These are phyloP conservation scores for Picochlorum sp. DNA, from an alignment of 139 green algal genomes.

Conservation along the genomic window DNA sequence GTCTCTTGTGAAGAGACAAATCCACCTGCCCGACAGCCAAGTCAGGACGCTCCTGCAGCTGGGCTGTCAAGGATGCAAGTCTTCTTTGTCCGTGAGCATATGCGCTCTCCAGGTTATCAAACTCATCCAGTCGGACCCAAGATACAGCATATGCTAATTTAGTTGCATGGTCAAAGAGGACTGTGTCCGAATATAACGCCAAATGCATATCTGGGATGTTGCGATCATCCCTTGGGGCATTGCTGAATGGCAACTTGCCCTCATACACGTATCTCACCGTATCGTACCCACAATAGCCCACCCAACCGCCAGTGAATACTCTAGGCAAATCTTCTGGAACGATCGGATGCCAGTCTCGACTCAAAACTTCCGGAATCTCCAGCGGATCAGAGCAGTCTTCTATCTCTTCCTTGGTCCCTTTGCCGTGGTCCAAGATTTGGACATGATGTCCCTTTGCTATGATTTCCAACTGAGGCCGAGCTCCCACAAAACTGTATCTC, in stretches of 20 bases:
- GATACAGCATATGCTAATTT: conserved; percentile 70
- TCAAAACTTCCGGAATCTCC: conserved; percentile 34
- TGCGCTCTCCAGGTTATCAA: conserved; percentile 38
- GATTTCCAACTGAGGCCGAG: conserved; percentile 80
- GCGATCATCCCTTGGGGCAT: conserved; percentile 72
- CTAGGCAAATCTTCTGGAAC: conserved; percentile 53
- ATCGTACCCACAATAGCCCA: conserved; percentile 96
- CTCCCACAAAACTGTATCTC: conserved; percentile 84
- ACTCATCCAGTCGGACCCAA: conserved; percentile 38
- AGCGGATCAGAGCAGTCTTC: conserved; percentile 68
- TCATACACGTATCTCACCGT: conserved; percentile 95
- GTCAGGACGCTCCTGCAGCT: conserved; percentile 32
- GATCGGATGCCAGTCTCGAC: conserved; percentile 55
- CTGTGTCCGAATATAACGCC: conserved; percentile 90
- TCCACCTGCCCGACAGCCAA: conserved; percentile 42
- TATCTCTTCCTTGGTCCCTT: conserved; percentile 16
- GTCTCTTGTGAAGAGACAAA: conserved; percentile 53
- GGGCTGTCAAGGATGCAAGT: conserved; percentile 34
- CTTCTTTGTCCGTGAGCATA: conserved; percentile 30
- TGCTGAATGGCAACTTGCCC: conserved; percentile 78
- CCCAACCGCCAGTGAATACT: conserved; percentile 91
- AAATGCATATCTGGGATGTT: conserved; percentile 90
- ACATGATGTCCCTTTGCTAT: conserved; percentile 56
- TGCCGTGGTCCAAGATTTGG: conserved; percentile 61
- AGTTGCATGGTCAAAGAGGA: conserved; percentile 92